A percentile compares a stretch with the other conserved stretches of the same genome.
These are phyloP conservation scores for Epichloe elymi DNA, from an alignment of 2,329 filamentous ascomycete species.

Conservation along the genomic window DNA sequence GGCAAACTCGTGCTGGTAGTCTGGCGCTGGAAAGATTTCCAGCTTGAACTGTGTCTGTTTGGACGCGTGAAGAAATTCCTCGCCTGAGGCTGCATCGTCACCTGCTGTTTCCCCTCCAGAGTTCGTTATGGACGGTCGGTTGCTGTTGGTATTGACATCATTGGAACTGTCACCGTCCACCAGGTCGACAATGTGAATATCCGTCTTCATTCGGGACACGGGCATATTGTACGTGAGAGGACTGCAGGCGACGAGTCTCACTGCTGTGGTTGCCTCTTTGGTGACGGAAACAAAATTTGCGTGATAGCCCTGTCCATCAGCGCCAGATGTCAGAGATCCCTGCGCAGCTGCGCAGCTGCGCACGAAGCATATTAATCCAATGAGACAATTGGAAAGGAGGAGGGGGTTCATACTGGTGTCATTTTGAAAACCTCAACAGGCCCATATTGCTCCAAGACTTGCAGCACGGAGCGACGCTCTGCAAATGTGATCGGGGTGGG, in stretches of 20 bases:
- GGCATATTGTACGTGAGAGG: conserved; percentile 34
- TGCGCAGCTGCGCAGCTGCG: background rate
- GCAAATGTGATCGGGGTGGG: conserved; percentile 38
- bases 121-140: background rate
- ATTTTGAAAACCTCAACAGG: conserved; percentile 39
- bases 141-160: conserved; percentile 3
- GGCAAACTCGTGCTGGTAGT: conserved; percentile 26
- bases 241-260: conserved; percentile 27
- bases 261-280: conserved; percentile 24
- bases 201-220: conserved; percentile 13
- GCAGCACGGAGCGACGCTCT: conserved; percentile 42
- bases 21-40: conserved; percentile 24
- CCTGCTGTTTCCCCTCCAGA: background rate
- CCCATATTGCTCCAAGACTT: conserved; percentile 35
- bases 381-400: background rate
- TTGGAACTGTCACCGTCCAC: conserved; percentile 9
- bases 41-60: conserved; percentile 27
- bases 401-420: conserved; percentile 8
- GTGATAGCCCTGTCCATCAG: conserved; percentile 25
- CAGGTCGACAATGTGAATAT: conserved; percentile 22
- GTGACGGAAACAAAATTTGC: conserved; percentile 39
- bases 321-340: background rate
- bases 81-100: background rate
- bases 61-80: background rate
- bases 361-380: background rate